Conservation (phyloP, 768 basidiomycete genomes). For the Boletus sp. region DNA sequence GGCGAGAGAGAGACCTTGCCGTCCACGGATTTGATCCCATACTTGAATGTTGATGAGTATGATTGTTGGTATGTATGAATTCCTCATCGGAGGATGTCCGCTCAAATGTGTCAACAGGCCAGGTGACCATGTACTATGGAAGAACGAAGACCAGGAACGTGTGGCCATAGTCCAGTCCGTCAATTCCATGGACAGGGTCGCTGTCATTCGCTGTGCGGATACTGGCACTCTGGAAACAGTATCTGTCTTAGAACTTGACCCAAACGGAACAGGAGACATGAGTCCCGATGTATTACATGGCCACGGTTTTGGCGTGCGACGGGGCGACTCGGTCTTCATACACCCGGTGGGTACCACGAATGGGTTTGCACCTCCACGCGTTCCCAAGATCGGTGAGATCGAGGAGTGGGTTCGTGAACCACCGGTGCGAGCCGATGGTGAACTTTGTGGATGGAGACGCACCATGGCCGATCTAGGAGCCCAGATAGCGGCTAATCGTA, state of each 20-base stretch:
- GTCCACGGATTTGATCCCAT: slow-evolving; percentile 70
- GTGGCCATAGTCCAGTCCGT: slow-evolving; percentile 78
- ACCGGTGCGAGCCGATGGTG: slow-evolving; percentile 45
- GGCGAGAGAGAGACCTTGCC: slow-evolving; percentile 61
- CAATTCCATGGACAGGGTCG: slow-evolving; percentile 67
- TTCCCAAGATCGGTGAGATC: slow-evolving; percentile 83
- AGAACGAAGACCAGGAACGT: slow-evolving; percentile 62
- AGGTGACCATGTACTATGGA: slow-evolving; percentile 86
- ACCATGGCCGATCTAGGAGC: slow-evolving; percentile 66
- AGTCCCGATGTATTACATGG: slow-evolving; percentile 40
- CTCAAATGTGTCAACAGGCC: slow-evolving; percentile 53
- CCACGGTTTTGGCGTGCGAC: slow-evolving; percentile 73
- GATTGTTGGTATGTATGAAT: slow-evolving; percentile 69
- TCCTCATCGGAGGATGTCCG: not conserved
- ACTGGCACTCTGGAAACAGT: slow-evolving; percentile 58
- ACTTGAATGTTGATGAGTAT: slow-evolving; percentile 86
- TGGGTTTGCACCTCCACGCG: slow-evolving; percentile 60
- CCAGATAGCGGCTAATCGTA: slow-evolving; percentile 48
- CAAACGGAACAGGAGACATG: slow-evolving; percentile 65
- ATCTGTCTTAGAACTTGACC: slow-evolving; percentile 85
- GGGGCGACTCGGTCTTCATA: slow-evolving; percentile 83
- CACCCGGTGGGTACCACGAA: slow-evolving; percentile 70
- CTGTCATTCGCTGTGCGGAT: slow-evolving; percentile 57
- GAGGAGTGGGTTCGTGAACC: slow-evolving; percentile 74
- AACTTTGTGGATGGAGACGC: slow-evolving; percentile 67